phyloP scores from a whole-genome alignment of 768 basidiomycete genomes.

The Lyophyllum shimeji region DNA sequence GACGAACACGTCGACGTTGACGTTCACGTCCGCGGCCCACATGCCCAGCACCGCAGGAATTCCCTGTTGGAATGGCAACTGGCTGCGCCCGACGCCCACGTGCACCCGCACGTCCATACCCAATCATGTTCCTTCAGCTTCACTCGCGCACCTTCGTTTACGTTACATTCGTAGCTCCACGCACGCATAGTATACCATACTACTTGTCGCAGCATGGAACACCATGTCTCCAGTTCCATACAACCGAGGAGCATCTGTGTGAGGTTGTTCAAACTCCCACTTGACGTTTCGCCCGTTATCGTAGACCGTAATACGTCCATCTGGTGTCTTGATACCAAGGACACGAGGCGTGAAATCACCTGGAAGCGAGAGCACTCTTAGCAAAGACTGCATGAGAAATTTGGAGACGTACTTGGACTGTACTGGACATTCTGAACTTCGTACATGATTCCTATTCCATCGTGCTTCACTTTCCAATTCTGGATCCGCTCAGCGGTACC shows the following conservation, averaged over 20 bases:
- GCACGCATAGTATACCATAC: too few relatives aligned
- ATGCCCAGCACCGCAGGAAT: too few relatives aligned
- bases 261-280: conserved; percentile 2
- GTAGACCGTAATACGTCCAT: not conserved
- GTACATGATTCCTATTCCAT: not conserved
- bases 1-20: too few relatives aligned
- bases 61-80: too few relatives aligned
- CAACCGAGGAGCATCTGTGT: not conserved
- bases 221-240: not conserved
- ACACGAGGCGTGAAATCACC: not conserved
- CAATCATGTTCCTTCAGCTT: too few relatives aligned
- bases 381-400: conserved; percentile 28
- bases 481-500: not conserved
- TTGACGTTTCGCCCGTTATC: not conserved
- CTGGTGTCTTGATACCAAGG: not conserved
- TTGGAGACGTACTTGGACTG: not conserved
- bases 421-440: not conserved
- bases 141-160: too few relatives aligned
- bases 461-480: not conserved
- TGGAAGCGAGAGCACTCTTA: not conserved
- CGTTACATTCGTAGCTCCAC: too few relatives aligned
- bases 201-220: not conserved
- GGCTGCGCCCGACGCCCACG: too few relatives aligned
- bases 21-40: too few relatives aligned
- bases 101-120: too few relatives aligned